Conservation (phyloP, 2,329 filamentous ascomycete species). For the Ceratocystis colombiana region DNA sequence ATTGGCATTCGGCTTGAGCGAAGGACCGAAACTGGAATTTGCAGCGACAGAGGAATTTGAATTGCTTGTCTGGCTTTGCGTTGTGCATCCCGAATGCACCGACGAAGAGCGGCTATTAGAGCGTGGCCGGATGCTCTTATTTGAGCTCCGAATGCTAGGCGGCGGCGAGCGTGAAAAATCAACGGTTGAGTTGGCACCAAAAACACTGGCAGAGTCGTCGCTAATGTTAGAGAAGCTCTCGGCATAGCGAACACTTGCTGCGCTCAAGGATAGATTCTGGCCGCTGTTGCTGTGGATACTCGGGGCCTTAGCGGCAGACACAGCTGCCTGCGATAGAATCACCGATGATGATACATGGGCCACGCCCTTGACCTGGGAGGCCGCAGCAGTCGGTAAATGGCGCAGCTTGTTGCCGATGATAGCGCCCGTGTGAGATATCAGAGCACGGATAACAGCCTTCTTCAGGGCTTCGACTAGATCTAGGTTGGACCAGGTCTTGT, state of each 20-base stretch:
- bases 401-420: slow-evolving; percentile 98
- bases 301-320: slow-evolving; percentile 28
- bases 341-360: slow-evolving; percentile 43
- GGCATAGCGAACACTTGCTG: slow-evolving; percentile 34
- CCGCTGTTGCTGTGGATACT: slow-evolving; percentile 6
- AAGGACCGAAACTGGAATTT: slow-evolving; percentile 18
- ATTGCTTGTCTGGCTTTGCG: background rate
- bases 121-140: slow-evolving; percentile 33
- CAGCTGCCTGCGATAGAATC: slow-evolving; percentile 41
- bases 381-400: slow-evolving; percentile 66
- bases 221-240: slow-evolving; percentile 43
- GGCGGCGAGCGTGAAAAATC: slow-evolving; percentile 52
- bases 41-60: background rate
- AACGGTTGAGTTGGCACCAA: slow-evolving; percentile 41
- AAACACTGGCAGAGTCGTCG: slow-evolving; percentile 48
- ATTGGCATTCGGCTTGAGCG: slow-evolving; percentile 15
- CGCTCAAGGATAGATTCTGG: slow-evolving; percentile 33
- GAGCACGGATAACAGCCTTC: slow-evolving; percentile 83
- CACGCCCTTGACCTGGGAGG: slow-evolving; percentile 57
- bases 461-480: slow-evolving; percentile 88
- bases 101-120: slow-evolving; percentile 23
- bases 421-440: slow-evolving; percentile 90
- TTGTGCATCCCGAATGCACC: slow-evolving; percentile 23
- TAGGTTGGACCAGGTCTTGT: slow-evolving; percentile 98
- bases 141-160: slow-evolving; percentile 41